Percentiles rank a stretch among this genome's conserved stretches.
Conservation (phyloP, 495 filamentous ascomycete genomes). For the Aspergillus indologenus region DNA sequence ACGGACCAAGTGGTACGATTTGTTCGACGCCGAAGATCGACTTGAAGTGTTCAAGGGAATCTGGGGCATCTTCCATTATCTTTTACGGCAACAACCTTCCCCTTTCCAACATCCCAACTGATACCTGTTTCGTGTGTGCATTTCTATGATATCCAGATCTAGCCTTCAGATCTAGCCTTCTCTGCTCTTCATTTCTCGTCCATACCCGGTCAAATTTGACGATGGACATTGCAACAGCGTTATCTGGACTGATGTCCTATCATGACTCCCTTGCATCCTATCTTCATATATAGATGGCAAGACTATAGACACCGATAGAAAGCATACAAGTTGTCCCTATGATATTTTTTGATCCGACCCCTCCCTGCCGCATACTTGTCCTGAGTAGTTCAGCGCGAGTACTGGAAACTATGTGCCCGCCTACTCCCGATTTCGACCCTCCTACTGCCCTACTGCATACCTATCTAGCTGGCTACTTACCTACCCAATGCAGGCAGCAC, state of each 20-base stretch:
- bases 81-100: conserved; percentile 49
- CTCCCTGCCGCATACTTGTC: no score
- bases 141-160: not conserved
- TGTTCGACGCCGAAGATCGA: conserved; percentile 66
- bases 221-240: not conserved
- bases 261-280: not conserved
- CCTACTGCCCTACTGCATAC: no score
- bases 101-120: not conserved
- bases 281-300: not conserved
- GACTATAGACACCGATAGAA: not conserved
- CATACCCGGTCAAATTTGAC: not conserved
- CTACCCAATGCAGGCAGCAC: not conserved
- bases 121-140: not conserved
- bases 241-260: not conserved
- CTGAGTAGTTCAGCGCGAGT: no score
- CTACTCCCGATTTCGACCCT: no score
- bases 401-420: no score
- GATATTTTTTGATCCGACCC: not conserved
- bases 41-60: conserved; percentile 67
- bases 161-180: not conserved
- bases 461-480: no score
- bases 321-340: not conserved
- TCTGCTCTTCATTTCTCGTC: not conserved
- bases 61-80: conserved; percentile 72
- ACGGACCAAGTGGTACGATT: conserved; percentile 75